Evolutionary conservation across 2,329 filamentous ascomycete genomes (phyloP), one percentile per base, ranked within the genome.

Genomic region (Colletotrichum sp.): DNA sequence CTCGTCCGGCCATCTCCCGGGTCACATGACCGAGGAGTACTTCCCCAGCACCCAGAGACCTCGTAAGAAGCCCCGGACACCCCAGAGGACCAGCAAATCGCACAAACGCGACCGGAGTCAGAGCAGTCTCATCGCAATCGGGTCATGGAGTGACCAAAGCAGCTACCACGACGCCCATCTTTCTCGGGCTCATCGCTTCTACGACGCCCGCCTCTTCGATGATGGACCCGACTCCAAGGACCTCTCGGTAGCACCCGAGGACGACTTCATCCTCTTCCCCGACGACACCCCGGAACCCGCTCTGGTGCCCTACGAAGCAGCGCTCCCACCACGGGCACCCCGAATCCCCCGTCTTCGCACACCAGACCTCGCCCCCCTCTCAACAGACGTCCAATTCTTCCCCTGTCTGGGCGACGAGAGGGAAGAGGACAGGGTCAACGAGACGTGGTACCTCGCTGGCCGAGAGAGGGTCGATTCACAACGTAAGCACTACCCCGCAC

Each of bases 341-440:
- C 36, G 63, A 4, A 74, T 76, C 7, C 13, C 69, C n/a, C 75
- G 76, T 52, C 72, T 76, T 9, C 34, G 52, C 22, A 77, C 77
- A 8, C 77, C 75, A 6, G 77, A 77, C 57, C 15, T 78, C 22
- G 70, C 75, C 5, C 72, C 76, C 7, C 32, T 78, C n/a, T 64
- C 77, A 5, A 71, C 72, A 27, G 72, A 77, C 32, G 48, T 76
- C 5, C 72, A 77, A 16, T 78, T 78, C 39, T 78, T 77, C 25
- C 52, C 70, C 30, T 77, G 77, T 36, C 59, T 67, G 4, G 77
- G 76, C 48, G 36, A 66, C 19, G 77, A 74, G 32, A 27, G 39
- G 15, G 52, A 74, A n/a, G 57, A 75, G 59, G 77, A 78, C 61
- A 61, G 68, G 32, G 64, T 73, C 44, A 76, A 76, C 22, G 72